Percentiles rank a stretch among this genome's conserved stretches.
These are phyloP conservation scores for Aspergillus bombycis DNA, from an alignment of 2,329 filamentous ascomycete genomes.

Conservation along the genomic window DNA sequence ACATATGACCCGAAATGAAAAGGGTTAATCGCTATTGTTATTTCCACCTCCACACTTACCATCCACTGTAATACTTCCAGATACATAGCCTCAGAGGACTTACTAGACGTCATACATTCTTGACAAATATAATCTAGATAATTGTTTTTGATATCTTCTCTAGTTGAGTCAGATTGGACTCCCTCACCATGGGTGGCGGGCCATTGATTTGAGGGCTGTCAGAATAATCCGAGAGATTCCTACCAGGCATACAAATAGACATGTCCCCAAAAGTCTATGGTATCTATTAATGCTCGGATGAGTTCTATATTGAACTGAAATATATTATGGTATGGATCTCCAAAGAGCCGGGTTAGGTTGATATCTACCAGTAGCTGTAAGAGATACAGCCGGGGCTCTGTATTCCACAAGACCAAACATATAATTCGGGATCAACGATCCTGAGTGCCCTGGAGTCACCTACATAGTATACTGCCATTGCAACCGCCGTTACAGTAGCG, in stretches of 20 bases:
- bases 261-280: not conserved
- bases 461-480: no score
- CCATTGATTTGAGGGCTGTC: no score
- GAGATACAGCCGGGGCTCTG: no score
- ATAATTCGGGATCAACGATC: no score
- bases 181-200: not conserved
- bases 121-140: not conserved
- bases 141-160: not conserved
- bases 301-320: not conserved
- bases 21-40: not conserved
- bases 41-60: not conserved
- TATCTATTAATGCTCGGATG: not conserved
- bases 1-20: not conserved
- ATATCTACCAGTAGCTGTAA: not conserved
- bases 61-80: not conserved
- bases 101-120: not conserved
- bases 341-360: not conserved
- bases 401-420: no score
- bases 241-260: not conserved
- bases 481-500: no score
- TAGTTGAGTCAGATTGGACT: not conserved
- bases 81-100: no score
- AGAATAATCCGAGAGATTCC: no score
- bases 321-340: not conserved
- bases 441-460: no score